phyloP scores from a whole-genome alignment of 768 basidiomycete genomes.

The Calocybe indica region DNA sequence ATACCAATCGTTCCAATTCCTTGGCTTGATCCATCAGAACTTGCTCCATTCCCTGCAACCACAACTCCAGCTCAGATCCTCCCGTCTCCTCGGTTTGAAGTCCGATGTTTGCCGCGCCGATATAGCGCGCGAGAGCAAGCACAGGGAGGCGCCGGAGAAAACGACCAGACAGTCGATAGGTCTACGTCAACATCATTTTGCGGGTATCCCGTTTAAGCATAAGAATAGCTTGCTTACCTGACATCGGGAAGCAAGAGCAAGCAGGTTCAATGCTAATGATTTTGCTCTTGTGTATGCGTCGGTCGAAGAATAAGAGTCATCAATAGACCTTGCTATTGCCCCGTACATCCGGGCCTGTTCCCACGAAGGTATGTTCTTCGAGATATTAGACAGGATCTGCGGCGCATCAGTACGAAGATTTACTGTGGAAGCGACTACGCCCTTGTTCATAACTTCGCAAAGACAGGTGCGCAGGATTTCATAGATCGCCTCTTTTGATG shows the following conservation, averaged over 20 bases:
- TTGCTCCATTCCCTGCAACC: conserved; percentile 83
- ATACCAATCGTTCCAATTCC: conserved; percentile 41
- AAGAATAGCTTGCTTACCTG: conserved; percentile 32
- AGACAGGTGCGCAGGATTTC: conserved; percentile 85
- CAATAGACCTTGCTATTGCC: conserved; percentile 22
- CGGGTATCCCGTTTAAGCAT: not conserved
- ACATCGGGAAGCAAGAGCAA: conserved; percentile 71
- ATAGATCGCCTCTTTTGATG: conserved; percentile 88
- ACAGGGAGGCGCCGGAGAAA: conserved; percentile 91
- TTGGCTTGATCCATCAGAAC: conserved; percentile 56
- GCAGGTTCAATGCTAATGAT: conserved; percentile 49
- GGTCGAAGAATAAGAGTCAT: conserved; percentile 2
- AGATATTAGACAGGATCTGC: not conserved
- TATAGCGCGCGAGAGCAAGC: conserved; percentile 81
- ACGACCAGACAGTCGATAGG: conserved; percentile 86
- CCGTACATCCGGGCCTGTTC: conserved; percentile 58
- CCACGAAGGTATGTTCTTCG: conserved; percentile 56
- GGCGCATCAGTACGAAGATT: conserved; percentile 17
- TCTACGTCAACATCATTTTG: conserved; percentile 26
- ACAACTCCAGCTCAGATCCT: conserved; percentile 50
- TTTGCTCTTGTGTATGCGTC: conserved; percentile 45
- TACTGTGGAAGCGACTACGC: conserved; percentile 63
- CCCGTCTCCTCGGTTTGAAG: conserved; percentile 7
- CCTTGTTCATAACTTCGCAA: conserved; percentile 68
- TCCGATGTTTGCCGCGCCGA: conserved; percentile 44